Evolutionary conservation across 148 eudicot species (phyloP).

Genomic region (Cornus controversa): DNA sequence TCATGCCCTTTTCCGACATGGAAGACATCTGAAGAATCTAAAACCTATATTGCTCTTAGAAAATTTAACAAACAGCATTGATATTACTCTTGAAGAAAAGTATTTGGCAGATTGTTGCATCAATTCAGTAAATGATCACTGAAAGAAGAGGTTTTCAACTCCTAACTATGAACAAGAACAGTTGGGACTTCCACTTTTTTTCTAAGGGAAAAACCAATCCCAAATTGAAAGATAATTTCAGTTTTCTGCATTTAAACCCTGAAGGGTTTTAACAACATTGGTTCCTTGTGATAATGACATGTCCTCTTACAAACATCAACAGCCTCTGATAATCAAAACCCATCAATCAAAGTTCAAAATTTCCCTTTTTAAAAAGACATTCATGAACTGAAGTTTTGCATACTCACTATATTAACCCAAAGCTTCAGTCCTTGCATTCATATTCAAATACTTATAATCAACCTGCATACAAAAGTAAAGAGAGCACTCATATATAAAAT

Average conservation of each 20-base stretch:
- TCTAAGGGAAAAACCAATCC: neutral
- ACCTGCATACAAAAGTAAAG: slow-evolving; percentile 6
- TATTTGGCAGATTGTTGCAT: neutral
- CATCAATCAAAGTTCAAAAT: neutral
- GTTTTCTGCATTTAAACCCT: slow-evolving; percentile 11
- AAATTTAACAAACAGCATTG: neutral
- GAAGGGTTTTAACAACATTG: neutral
- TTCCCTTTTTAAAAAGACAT: neutral
- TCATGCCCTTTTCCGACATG: slow-evolving; percentile 56
- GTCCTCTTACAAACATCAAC: neutral
- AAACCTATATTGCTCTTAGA: neutral
- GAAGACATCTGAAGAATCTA: slow-evolving; percentile 25
- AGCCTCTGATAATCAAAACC: neutral
- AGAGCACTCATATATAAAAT: neutral
- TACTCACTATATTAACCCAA: neutral
- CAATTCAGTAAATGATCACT: neutral
- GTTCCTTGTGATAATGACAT: neutral
- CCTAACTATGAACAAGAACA: slow-evolving; percentile 9
- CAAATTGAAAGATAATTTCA: neutral
- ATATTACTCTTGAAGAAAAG: neutral
- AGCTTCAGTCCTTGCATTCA: neutral
- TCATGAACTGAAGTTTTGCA: neutral
- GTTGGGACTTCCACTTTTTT: slow-evolving; percentile 8
- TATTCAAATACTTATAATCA: neutral
- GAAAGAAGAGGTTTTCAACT: neutral